Percentiles rank a stretch among this genome's conserved stretches.
Evolutionary conservation across 495 filamentous ascomycete genomes (phyloP).

Genomic region (Collariella sp.): DNA sequence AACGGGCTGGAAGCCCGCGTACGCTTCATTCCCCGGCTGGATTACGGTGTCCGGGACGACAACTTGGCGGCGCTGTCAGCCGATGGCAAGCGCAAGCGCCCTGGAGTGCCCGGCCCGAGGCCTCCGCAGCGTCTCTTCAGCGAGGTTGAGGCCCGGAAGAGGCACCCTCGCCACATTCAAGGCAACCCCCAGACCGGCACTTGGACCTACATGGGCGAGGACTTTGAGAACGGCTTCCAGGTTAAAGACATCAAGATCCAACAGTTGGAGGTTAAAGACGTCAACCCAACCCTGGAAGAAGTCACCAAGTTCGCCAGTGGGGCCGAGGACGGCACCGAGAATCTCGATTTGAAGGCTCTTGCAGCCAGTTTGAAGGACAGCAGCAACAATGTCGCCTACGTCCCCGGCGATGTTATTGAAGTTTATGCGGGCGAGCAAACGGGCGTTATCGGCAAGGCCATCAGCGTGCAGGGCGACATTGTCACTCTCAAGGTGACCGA

Average conservation of each 20-base stretch:
- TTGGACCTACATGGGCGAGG: constrained; percentile 77
- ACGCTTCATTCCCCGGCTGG: constrained; percentile 77
- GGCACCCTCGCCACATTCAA: constrained; percentile 62
- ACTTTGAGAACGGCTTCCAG: constrained; percentile 86
- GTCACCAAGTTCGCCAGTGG: constrained; percentile 87
- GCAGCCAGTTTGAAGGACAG: constrained; percentile 77
- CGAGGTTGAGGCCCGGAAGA: constrained; percentile 85
- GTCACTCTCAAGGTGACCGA: constrained; percentile 81
- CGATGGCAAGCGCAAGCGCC: constrained; percentile 70
- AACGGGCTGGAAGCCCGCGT: constrained; percentile 86
- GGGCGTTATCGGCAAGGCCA: constrained; percentile 75
- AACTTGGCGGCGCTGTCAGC: constrained; percentile 39
- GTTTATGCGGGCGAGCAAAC: constrained; percentile 95
- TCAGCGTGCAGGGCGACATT: constrained; percentile 84
- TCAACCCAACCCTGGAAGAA: constrained; percentile 90
- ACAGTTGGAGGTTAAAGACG: constrained; percentile 70
- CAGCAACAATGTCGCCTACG: constrained; percentile 67
- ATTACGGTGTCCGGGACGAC: constrained; percentile 86
- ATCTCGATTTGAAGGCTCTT: constrained; percentile 82
- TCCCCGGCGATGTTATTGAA: constrained; percentile 88
- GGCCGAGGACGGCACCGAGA: constrained; percentile 83
- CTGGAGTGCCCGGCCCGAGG: constrained; percentile 48
- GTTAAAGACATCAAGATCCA: constrained; percentile 91
- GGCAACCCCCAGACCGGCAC: constrained; percentile 56
- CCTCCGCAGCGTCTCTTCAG: constrained; percentile 90